phyloP scores from a whole-genome alignment of 2,329 filamentous ascomycete genomes.

The Colletotrichum scovillei region DNA sequence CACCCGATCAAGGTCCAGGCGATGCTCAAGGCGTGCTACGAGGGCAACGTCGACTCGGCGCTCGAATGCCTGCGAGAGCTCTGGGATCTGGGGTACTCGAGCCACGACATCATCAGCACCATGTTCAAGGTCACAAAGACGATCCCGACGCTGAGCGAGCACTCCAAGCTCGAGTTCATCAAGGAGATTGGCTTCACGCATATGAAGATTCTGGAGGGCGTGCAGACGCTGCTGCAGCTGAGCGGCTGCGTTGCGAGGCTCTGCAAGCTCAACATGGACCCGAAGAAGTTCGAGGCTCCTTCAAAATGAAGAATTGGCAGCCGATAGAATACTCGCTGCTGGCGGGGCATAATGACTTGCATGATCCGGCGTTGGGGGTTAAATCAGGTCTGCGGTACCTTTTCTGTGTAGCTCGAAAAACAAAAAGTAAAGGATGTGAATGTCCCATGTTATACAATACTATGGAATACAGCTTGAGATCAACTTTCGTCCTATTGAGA shows the following conservation, averaged over 20 bases:
- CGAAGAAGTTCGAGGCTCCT: conserved; percentile 74
- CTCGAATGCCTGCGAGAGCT: conserved; percentile 89
- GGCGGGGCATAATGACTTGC: conserved; percentile 36
- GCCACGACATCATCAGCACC: conserved; percentile 97
- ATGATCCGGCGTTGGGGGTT: conserved; percentile 48
- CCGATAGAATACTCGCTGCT: neutral
- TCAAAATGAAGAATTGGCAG: conserved; percentile 44
- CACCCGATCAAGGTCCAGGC: conserved; percentile 98
- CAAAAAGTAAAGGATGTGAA: neutral
- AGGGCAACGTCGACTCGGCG: conserved; percentile 89
- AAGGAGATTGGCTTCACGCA: conserved; percentile 99
- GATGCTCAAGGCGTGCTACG: conserved; percentile 97
- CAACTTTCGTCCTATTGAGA: neutral
- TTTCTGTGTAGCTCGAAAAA: conserved; percentile 23
- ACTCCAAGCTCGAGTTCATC: conserved; percentile 96
- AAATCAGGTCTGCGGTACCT: conserved; percentile 9
- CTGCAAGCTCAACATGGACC: conserved; percentile 97
- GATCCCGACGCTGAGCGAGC: conserved; percentile 90
- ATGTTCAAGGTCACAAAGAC: conserved; percentile 99
- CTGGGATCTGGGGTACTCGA: conserved; percentile 96
- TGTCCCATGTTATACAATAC: conserved; percentile 27
- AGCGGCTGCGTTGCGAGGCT: conserved; percentile 92
- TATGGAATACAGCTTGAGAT: conserved; percentile 15
- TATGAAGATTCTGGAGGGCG: conserved; percentile 98
- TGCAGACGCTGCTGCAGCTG: conserved; percentile 93